Conservation (phyloP, 1,139 yeast genomes). For the Zygosaccharomyces sapae region DNA sequence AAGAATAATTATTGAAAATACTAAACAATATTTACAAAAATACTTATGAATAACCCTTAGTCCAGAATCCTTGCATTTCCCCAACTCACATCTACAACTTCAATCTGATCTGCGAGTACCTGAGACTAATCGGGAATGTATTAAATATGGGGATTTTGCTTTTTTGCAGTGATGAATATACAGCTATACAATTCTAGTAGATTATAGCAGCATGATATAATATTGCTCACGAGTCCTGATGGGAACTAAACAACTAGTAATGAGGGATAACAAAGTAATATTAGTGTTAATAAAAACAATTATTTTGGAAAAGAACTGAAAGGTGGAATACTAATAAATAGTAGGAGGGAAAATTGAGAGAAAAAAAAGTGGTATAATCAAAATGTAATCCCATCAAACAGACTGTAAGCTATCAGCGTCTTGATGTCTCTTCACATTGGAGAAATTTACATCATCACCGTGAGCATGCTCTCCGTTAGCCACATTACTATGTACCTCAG, state of each 20-base stretch:
- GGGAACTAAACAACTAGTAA: neutral
- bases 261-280: neutral
- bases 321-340: neutral
- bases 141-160: neutral
- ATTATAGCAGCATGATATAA: neutral
- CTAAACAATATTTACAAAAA: neutral
- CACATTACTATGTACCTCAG: conserved; percentile 13
- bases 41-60: neutral
- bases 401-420: conserved; percentile 27
- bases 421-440: conserved; percentile 65
- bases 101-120: neutral
- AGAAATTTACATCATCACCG: conserved; percentile 71
- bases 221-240: neutral
- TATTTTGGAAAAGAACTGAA: neutral
- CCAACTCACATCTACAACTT: neutral
- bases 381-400: neutral
- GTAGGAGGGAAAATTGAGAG: neutral
- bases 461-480: conserved; percentile 28
- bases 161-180: neutral
- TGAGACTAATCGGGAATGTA: neutral
- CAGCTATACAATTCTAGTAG: neutral
- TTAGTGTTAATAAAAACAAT: neutral
- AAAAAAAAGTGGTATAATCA: neutral
- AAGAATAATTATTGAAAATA: neutral
- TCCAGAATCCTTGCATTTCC: neutral